Conservation (phyloP, 495 filamentous ascomycete genomes). For the Physcia stellaris region DNA sequence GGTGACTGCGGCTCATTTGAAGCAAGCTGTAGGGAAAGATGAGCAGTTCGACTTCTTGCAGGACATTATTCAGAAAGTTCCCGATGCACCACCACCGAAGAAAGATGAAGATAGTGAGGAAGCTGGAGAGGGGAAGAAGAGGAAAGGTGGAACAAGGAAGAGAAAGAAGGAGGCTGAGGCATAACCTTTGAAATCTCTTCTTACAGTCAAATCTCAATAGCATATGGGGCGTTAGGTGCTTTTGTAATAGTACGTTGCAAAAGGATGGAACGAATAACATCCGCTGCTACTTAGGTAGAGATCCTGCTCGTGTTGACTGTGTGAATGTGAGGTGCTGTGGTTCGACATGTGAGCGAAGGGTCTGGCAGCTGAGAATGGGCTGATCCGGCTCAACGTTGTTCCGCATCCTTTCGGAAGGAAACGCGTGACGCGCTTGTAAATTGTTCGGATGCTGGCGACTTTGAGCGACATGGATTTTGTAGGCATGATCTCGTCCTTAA, state of each 20-base stretch:
- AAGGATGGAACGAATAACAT: too few species aligned
- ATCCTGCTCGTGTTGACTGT: too few species aligned
- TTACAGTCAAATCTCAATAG: neutral
- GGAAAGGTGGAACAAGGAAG: conserved; percentile 27
- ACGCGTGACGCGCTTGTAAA: too few species aligned
- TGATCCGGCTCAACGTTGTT: too few species aligned
- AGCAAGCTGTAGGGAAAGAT: conserved; percentile 71
- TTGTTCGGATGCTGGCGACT: too few species aligned
- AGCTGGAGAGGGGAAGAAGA: conserved; percentile 30
- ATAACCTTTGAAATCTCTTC: conserved; percentile 4
- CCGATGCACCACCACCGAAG: conserved; percentile 48
- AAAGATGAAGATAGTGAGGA: conserved; percentile 38
- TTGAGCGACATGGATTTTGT: conserved; percentile 36
- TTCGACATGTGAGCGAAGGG: too few species aligned
- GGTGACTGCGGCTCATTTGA: conserved; percentile 79
- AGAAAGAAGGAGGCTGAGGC: conserved; percentile 29
- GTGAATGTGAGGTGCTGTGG: too few species aligned
- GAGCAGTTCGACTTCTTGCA: conserved; percentile 85
- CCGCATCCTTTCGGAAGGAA: too few species aligned
- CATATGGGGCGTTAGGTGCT: too few species aligned
- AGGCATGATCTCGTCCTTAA: conserved; percentile 7
- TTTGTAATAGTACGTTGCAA: too few species aligned
- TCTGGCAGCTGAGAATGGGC: too few species aligned
- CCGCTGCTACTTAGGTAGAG: too few species aligned
- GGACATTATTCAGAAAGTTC: conserved; percentile 81